phyloP scores from a whole-genome alignment of 495 filamentous ascomycete genomes.

The Penicillium samsonianum region DNA sequence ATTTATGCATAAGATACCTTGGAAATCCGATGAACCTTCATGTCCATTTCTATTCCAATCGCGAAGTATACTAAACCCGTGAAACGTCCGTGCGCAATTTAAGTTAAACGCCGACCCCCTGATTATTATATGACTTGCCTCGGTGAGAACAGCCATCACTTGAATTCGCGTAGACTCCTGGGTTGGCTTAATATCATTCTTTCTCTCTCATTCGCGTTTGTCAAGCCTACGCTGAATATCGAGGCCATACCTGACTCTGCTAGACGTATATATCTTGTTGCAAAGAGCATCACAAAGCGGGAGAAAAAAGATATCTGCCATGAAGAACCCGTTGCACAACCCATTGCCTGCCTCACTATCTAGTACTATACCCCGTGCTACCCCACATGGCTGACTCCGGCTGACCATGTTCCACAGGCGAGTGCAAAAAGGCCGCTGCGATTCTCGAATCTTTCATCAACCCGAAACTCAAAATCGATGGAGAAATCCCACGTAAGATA shows the following conservation, averaged over 20 bases:
- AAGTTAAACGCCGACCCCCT: neutral
- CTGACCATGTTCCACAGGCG: slow-evolving; percentile 47
- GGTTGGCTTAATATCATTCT: neutral
- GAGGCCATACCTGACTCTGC: neutral
- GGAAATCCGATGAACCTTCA: neutral
- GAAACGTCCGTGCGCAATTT: neutral
- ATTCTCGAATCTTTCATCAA: slow-evolving; percentile 90
- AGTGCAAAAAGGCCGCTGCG: slow-evolving; percentile 81
- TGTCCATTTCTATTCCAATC: neutral
- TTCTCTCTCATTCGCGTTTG: neutral
- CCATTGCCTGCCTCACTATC: slow-evolving; percentile 59
- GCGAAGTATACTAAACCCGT: neutral
- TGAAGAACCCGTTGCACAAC: slow-evolving; percentile 42
- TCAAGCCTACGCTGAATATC: neutral
- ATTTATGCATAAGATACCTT: neutral
- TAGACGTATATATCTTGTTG: neutral
- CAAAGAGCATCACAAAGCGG: neutral
- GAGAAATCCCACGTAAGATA: slow-evolving; percentile 83
- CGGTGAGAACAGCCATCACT: neutral
- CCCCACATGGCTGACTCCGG: neutral
- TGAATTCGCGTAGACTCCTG: neutral
- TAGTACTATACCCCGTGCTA: slow-evolving; percentile 37
- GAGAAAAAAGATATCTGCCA: neutral
- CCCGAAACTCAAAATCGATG: slow-evolving; percentile 75
- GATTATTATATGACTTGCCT: neutral